Base-by-base conservation (phyloP, 2,329 filamentous ascomycete species). In the Cladophialophora exuberans region DNA sequence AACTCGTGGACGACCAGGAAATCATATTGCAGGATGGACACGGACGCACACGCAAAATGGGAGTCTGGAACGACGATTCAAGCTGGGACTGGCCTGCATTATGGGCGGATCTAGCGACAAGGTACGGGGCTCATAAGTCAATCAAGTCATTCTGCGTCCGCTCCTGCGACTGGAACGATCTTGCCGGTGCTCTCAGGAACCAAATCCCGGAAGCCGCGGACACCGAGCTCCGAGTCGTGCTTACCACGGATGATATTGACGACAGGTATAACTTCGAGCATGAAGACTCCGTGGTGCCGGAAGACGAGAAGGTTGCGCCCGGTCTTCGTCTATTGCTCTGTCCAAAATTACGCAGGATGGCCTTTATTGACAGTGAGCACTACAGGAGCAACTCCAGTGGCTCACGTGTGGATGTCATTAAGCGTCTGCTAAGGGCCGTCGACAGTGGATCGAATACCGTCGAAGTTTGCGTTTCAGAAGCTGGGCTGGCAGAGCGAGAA, bases 151-250 rank as follows among this genome's bases (percentile, higher is more conserved):
- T 42, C 13, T 22, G 13, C 18, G 26, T 42, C 13, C 39, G 39
- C 13, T 42, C 22, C 22, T 15, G n/a, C 39, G 39, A 42, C 39
- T 42, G 39, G 39, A 42, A 42, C 13, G 39, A n/a, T n/a, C 39
- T 42, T 18, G 39, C 39, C 11, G 39, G 22, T 0, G 39, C 39
- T 4, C 26, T 42, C 39, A 42, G 13, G 11, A 22, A 22, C n/a
- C 22, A 22, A 6, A 10, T 22, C 6, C 39, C 39, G n/a, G 20
- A 23, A 11, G 39, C 22, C 23, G 39, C 23, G 9, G 22, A 25
- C 17, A 42, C 26, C 13, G 39, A 42, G 22, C 3, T 42, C 17
- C 39, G 26, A 11, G 22, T 42, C 39, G 39, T 23, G 10, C 39
- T 42, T 6, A 22, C 4, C 39, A 23, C 39, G 7, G 13, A 42